A percentile compares a stretch with the other conserved stretches of the same genome.
phyloP scores from a whole-genome alignment of 176 grass and related monocot species.

The Oryza australiensis region DNA sequence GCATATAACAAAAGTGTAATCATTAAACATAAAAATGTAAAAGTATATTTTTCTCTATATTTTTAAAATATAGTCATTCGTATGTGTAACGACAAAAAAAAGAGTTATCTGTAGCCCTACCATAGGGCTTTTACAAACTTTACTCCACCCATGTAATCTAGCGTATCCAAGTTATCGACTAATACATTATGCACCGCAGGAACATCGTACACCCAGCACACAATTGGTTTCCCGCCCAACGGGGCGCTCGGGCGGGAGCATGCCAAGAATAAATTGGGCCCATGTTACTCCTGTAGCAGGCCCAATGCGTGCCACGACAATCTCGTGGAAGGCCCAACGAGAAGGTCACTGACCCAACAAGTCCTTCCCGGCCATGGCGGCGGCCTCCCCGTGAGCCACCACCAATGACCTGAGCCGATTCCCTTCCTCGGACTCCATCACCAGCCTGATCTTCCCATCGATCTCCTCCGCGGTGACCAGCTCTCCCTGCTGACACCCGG shows the following conservation, averaged over 20 bases:
- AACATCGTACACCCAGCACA: no score
- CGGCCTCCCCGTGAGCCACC: neutral
- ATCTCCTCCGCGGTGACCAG: conserved; percentile 36
- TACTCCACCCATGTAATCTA: no score
- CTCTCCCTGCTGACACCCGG: neutral
- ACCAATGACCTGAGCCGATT: neutral
- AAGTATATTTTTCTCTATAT: no score
- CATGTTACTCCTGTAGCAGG: neutral
- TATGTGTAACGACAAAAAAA: no score
- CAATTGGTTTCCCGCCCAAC: neutral
- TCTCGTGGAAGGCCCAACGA: neutral
- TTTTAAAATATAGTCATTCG: no score
- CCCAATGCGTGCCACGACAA: neutral
- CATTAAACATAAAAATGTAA: no score
- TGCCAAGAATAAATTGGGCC: neutral
- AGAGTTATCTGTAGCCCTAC: neutral
- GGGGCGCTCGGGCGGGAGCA: neutral
- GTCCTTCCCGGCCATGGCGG: neutral
- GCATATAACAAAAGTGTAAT: no score
- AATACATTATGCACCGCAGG: no score
- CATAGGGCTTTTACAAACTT: no score
- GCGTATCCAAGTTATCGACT: no score
- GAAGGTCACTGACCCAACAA: no score
- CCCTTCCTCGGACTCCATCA: conserved; percentile 37
- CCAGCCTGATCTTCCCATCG: conserved; percentile 24